Percentiles rank a stretch among this genome's conserved stretches.
These are phyloP conservation scores for Geotrichum reessii DNA, from an alignment of 1,139 yeast species.

Conservation along the genomic window DNA sequence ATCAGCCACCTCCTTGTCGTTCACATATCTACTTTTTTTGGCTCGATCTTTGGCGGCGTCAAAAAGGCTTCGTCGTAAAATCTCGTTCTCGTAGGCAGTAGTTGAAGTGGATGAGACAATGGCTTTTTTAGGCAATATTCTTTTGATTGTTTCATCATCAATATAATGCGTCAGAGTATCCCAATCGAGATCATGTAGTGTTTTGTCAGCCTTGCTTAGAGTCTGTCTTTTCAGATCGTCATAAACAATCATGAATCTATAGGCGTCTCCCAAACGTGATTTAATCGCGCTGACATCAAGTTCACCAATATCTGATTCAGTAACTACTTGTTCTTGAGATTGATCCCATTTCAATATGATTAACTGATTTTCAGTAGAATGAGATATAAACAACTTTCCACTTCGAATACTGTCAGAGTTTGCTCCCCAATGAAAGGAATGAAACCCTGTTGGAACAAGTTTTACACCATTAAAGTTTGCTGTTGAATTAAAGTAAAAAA, in stretches of 20 bases:
- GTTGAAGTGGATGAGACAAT: slow-evolving; percentile 38
- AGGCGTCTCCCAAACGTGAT: slow-evolving; percentile 28
- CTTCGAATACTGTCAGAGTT: slow-evolving; percentile 29
- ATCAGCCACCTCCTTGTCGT: slow-evolving; percentile 21
- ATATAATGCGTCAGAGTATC: slow-evolving; percentile 25
- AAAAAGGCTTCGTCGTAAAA: slow-evolving; percentile 33
- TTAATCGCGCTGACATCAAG: slow-evolving; percentile 31
- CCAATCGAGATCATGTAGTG: slow-evolving; percentile 26
- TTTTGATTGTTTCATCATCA: slow-evolving; percentile 20
- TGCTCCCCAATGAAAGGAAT: slow-evolving; percentile 39
- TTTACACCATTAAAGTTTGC: slow-evolving; percentile 37
- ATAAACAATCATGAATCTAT: slow-evolving; percentile 34
- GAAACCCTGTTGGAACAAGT: slow-evolving; percentile 38
- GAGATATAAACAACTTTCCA: slow-evolving; percentile 31
- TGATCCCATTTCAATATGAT: slow-evolving; percentile 31
- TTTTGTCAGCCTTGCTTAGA: not conserved
- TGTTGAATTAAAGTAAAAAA: slow-evolving; percentile 38
- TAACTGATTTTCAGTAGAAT: slow-evolving; percentile 25
- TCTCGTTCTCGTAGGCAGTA: slow-evolving; percentile 39
- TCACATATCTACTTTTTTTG: slow-evolving; percentile 12
- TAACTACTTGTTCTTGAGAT: slow-evolving; percentile 28
- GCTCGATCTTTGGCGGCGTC: slow-evolving; percentile 25
- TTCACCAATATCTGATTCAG: slow-evolving; percentile 31
- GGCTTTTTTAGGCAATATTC: slow-evolving; percentile 26
- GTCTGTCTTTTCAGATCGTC: slow-evolving; percentile 7